phyloP scores from a whole-genome alignment of 164 flowering plant species.

The Magnolia kwangsiensis region DNA sequence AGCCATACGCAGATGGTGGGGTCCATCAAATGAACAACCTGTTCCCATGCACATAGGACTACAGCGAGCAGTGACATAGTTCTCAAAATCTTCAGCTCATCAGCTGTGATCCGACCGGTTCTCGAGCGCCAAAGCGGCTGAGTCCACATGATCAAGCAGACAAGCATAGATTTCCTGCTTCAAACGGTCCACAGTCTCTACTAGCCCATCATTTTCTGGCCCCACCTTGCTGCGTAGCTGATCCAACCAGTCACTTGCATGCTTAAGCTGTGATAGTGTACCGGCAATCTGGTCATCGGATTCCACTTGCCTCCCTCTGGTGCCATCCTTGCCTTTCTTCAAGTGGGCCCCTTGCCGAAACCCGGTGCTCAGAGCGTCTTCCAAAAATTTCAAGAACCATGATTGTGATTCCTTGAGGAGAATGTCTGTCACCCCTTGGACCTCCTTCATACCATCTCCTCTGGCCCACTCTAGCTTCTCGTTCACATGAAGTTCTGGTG shows the following conservation, averaged over 20 bases:
- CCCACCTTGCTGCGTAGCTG: conserved; percentile 26
- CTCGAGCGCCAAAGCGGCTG: conserved; percentile 74
- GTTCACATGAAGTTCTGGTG: conserved; percentile 29
- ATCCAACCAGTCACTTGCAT: conserved; percentile 77
- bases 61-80: neutral
- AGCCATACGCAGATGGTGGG: neutral
- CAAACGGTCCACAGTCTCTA: conserved; percentile 47
- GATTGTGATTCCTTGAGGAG: conserved; percentile 53
- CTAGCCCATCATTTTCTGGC: conserved; percentile 31
- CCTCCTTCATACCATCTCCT: conserved; percentile 52
- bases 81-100: conserved; percentile 3
- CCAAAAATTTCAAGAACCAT: conserved; percentile 80
- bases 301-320: conserved; percentile 24
- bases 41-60: neutral
- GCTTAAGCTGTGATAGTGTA: conserved; percentile 75
- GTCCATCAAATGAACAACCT: neutral
- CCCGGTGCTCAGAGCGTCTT: conserved; percentile 53
- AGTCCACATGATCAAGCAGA: conserved; percentile 73
- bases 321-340: conserved; percentile 41
- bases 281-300: conserved; percentile 58
- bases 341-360: conserved; percentile 29
- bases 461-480: conserved; percentile 78
- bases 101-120: conserved; percentile 38
- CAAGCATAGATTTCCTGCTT: conserved; percentile 73
- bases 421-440: conserved; percentile 39